These are phyloP conservation scores for Pyrenochaeta sp. DNA, from an alignment of 2,329 filamentous ascomycete species.

Conservation along the genomic window DNA sequence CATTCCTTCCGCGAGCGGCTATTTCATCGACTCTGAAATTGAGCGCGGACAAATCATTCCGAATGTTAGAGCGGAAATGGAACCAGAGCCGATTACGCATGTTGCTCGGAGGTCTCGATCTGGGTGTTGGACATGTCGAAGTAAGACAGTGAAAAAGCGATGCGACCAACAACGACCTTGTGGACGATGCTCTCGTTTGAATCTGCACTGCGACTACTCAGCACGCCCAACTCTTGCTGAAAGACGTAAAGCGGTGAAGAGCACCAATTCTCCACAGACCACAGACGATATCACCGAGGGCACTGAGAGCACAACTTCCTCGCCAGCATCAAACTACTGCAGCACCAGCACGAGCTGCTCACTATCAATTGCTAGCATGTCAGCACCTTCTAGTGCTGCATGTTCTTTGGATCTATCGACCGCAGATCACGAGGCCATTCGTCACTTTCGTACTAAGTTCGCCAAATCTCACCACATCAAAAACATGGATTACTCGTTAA, in stretches of 20 bases:
- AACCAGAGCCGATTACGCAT: not conserved
- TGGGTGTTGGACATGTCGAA: constrained; percentile 25
- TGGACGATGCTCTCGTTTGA: constrained; percentile 14
- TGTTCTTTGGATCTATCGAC: constrained; percentile 36
- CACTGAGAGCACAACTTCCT: constrained; percentile 41
- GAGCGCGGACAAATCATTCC: not conserved
- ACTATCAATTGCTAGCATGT: not conserved
- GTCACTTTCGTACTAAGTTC: constrained; percentile 49
- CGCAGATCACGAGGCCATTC: constrained; percentile 48
- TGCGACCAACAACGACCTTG: constrained; percentile 23
- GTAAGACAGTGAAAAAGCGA: constrained; percentile 20
- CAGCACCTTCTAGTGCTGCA: constrained; percentile 3
- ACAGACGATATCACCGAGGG: too few relatives aligned
- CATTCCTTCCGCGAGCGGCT: not conserved
- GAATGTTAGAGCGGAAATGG: not conserved
- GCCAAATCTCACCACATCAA: constrained; percentile 50
- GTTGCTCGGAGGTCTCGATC: not conserved
- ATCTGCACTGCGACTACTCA: constrained; percentile 17
- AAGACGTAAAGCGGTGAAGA: constrained; percentile 11
- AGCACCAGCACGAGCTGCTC: too few relatives aligned
- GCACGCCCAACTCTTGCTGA: constrained; percentile 20
- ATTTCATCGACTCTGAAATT: not conserved
- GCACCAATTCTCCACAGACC: not conserved
- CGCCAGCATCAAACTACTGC: not conserved
- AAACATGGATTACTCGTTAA: constrained; percentile 47